Base-by-base conservation (phyloP, 2,329 filamentous ascomycete species). In the Lasiodiplodia sp. region DNA sequence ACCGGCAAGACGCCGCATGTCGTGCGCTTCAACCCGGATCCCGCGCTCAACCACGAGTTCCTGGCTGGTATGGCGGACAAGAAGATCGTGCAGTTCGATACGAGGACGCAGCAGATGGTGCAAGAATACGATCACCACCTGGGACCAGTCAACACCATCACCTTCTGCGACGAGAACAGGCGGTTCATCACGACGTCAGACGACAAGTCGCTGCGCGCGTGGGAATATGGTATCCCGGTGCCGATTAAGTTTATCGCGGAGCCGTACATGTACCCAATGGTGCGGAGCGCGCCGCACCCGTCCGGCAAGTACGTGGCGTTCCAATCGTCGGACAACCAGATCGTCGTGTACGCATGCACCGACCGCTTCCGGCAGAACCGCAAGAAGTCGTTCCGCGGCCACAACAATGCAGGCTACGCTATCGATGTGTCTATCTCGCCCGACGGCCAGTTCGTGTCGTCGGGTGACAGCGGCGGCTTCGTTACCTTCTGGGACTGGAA, bases 401-500 rank as follows among this genome's bases (percentile, higher is more conserved):
- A 99, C 81, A 97, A 99, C 78, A 97, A 95, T 71, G 94, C 94
- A 2, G 96, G 96, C 2, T 94, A 96, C 75, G 94, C 92, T 2
- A 93, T 98, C 71, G 96, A 97, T 75, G 86, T 99, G 63, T 90
- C 91, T 65, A 91, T 96, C 77, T 93, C 90, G 75, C 93, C 94
- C 0, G 96, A 98, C 78, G 96, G 96, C 0, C 93, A 97, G 77
- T 97, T 97, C 78, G 85, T 99, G 67, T 91, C 89, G 23, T 92
- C 88, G 21, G 96, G 96, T 70, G 96, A 99, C 79, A 92, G 89
- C 64, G 93, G 88, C 18, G 96, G 96, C 44, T 97, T 88, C 75
- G 89, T 97, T 58, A 97, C 92, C 81, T 97, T 98, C 82, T 99
- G 94, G 93, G 96, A 98, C 81, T 99, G 94, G 93, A 99, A 99